Evolutionary conservation across 2,329 filamentous ascomycete genomes (phyloP).

Genomic region (Xylaria polymorpha): DNA sequence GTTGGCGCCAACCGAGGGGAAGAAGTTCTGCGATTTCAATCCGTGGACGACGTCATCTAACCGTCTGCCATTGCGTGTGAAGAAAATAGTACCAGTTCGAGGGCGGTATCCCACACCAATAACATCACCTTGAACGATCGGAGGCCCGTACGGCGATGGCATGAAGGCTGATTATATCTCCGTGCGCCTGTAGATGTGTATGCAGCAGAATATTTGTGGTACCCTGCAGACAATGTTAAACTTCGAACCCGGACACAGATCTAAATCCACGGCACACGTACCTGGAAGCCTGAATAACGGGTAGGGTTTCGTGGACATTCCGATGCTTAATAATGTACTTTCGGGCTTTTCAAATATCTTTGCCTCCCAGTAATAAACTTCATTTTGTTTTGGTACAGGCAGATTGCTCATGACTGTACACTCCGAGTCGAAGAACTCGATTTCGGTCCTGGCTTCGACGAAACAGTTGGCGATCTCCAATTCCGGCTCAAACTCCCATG

Average conservation of each 20-base stretch:
- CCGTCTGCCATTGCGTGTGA: constrained; percentile 97
- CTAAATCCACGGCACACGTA: constrained; percentile 57
- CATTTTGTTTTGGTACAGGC: constrained; percentile 97
- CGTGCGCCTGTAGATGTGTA: constrained; percentile 90
- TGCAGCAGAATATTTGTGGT: constrained; percentile 91
- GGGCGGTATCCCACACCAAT: constrained; percentile 95
- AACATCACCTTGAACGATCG: constrained; percentile 92
- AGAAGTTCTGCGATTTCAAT: constrained; percentile 94
- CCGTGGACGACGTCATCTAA: constrained; percentile 94
- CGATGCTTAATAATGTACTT: constrained; percentile 85
- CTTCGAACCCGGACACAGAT: constrained; percentile 13
- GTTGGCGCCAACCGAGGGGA: constrained; percentile 95
- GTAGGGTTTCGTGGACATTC: constrained; percentile 96
- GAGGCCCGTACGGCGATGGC: constrained; percentile 81
- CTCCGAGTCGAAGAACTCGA: constrained; percentile 98
- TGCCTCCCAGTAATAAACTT: constrained; percentile 99
- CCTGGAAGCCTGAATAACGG: constrained; percentile 93
- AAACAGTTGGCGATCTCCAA: constrained; percentile 99
- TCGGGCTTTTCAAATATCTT: constrained; percentile 99
- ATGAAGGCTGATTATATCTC: constrained; percentile 91
- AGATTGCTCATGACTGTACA: constrained; percentile 98
- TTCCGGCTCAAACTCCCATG: constrained; percentile 99
- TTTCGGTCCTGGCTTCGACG: constrained; percentile 94
- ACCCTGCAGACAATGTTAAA: constrained; percentile 66
- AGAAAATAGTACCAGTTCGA: constrained; percentile 94